Base-by-base conservation (phyloP, 768 basidiomycete genomes). In the Bullera alba region DNA sequence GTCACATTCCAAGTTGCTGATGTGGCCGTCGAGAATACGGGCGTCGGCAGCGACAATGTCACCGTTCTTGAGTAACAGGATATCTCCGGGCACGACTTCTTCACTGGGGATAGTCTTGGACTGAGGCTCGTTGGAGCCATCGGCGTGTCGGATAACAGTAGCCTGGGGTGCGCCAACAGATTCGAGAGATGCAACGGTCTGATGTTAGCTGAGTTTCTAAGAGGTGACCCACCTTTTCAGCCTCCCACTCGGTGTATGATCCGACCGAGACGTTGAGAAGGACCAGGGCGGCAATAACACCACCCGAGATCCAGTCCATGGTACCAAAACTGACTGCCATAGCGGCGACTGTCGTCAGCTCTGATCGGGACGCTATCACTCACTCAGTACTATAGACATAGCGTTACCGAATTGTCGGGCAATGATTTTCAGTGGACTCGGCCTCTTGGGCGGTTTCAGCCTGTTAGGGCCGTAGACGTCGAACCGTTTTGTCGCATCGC, bases 291-390 rank as follows among this genome's bases (percentile, higher is more conserved):
- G 67, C 67, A 42, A 73, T 73, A 48, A 73, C 72, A 27, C 76
- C 78, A 5, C 77, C 78, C 62, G 78, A 77, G 47, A 81, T 76
- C 63, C 75, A 82, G 44, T 79, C 78, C 58, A 77, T 67, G 23
- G 79, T 78, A 50, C 77, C 80, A 56, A 81, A 79, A 6, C 78
- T 79, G 7, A 81, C 73, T 3, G 77, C 77, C 65, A 81, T 71
- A 4, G 73, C 72, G 25, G 62, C 65, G 45, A 75, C 52, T 55
- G 58, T 26, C 45, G 16, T 19, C 30, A 30, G 27, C 10, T 30
- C 27, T 14, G 19, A 26, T 28, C 27, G 21, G 38, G 38, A 39
- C 8, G 19, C 37, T 10, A 39, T 12, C 19, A 62, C 64, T 54
- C 47, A 62, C 58, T 62, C 12, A 61, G 56, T 8, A 61, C 54